A percentile compares a stretch with the other conserved stretches of the same genome.
phyloP scores from a whole-genome alignment of 306 rosid species.

The cucumber (Cucumis sativus) region Cucumber_9930_V3 NC_026655.2:13866501-13867000 shows the following conservation, averaged over 20 bases:
- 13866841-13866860: constrained; percentile 12
- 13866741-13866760: not conserved
- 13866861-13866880: constrained; percentile 20
- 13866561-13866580: constrained; percentile 22
- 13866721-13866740: not conserved
- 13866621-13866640: not conserved
- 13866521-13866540: constrained; percentile 86
- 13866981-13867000: not conserved
- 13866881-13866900: not conserved
- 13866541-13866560: constrained; percentile 75
- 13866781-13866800: constrained; percentile 4
- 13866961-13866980: not conserved
- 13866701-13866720: not conserved
- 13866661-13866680: not conserved
- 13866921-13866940: not conserved
- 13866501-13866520: constrained; percentile 91
- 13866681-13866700: constrained; percentile 10
- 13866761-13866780: constrained; percentile 8
- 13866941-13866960: constrained; percentile 5
- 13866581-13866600: constrained; percentile 35
- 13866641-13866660: not conserved
- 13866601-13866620: too few species aligned
- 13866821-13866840: constrained; percentile 9
- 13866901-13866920: constrained; percentile 18
- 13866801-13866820: constrained; percentile 1